Base-by-base conservation (phyloP, 768 basidiomycete genomes). In the Podaxis sp. region DNA sequence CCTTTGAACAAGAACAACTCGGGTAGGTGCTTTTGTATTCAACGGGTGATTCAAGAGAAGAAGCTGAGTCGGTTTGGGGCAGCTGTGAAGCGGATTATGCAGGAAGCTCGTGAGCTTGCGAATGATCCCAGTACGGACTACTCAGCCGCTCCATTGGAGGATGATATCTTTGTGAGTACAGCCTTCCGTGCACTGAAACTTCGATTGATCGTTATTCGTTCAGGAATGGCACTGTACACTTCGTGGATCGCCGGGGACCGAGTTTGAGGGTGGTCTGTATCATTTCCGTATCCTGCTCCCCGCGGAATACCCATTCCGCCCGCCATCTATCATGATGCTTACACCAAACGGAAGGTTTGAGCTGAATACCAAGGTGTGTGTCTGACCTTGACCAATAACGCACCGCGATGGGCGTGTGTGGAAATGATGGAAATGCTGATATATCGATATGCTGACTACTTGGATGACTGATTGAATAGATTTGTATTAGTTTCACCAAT, bases 301-400 rank as follows among this genome's bases (percentile, higher is more conserved):
- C 12, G 88, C 95, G 58, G 93, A 95, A 79, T 98, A 99, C 74
- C 96, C 96, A 36, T 97, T 99, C 78, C 87, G 94, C 65, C 95
- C 96, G 36, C 96, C 96, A 24, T 93, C 95, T 53, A 87, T 98
- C 71, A 92, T 96, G 87, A 86, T 98, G 80, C 86, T 98, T 52
- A 99, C 96, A 12, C 96, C 96, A 5, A 96, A 91, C 66, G 96
- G 96, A n/a, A 86, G 96, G 52, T 99, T 98, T 69, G 96, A 98
- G 76, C 81, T 95, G 51, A 95, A 96, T 71, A 94, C 95, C 57
- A 96, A 96, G 88, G 95, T 93, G 69, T 63, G 82, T 65, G 52
- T 49, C 40, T 44, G 38, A 13, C 8, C 48, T 59, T 52, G 22
- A 59, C 54, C 59, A 39, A 12, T 60, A 28, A 39, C 28, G 28